Base-by-base conservation (phyloP, 2,329 filamentous ascomycete genomes). In the Beauveria brongniartii region DNA sequence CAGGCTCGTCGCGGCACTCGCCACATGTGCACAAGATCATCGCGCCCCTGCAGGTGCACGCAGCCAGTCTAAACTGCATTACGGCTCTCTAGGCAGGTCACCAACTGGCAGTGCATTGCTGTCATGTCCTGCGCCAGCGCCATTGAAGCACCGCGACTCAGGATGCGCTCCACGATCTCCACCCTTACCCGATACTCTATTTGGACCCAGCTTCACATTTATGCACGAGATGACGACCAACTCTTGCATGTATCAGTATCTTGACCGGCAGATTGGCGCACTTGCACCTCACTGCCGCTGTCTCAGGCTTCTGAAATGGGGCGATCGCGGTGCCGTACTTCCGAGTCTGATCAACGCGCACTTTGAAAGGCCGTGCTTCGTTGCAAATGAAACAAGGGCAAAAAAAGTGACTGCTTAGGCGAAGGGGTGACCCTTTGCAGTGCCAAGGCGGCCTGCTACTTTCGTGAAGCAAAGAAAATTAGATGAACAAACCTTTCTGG, bases 401-500 rank as follows among this genome's bases (percentile, higher is more conserved):
- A 34, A 24, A 24, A 22, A 24, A 24, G 18, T 30, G 30, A 22
- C 40, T 24, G 56, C 20, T 16, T 16, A 16, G 46, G 37, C 18
- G 60, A 60, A 61, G 52, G 51, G 63, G 63, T 53, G 53, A 20
- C 6, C 43, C 37, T 40, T 40, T 20, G 57, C 48, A 61, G 24
- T 34, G 58, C 56, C 24, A 47, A 40, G 14, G 61, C 40, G 30
- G 16, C 4, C 6, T 24, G 40, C 22, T 10, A 37, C 41, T 54
- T 24, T 16, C 16, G 37, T 51, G n/a, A 46, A 61, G 62, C 57
- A 61, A 57, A 55, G 44, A 51, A 47, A 59, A 26, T 12, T 4
- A 16, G 26, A 48, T 28, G 24, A 14, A 64, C 77, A 74, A 73
- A 83, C 81, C 78, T 80, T 61, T 70, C 66, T 63, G 80, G 77